phyloP scores from a whole-genome alignment of 2,329 filamentous ascomycete species.

The Xylariaceae sp. region DNA sequence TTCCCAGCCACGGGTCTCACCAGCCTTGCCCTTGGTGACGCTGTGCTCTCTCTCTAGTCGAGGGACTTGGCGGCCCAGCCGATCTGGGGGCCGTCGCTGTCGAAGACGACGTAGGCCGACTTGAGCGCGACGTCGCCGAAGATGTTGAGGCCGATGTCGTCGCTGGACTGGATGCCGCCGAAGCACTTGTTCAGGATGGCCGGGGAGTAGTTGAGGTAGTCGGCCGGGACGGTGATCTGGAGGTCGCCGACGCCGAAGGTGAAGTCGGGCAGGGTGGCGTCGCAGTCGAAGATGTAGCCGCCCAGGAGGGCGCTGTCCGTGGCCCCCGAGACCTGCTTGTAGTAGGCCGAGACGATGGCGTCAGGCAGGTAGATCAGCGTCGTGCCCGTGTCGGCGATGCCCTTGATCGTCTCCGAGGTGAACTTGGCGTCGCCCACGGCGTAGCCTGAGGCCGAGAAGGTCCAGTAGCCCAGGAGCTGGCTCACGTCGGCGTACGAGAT shows the following conservation, averaged over 20 bases:
- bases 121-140: constrained; percentile 62
- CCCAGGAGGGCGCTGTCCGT: constrained; percentile 29
- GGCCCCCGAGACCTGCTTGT: constrained; percentile 37
- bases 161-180: constrained; percentile 53
- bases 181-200: constrained; percentile 44
- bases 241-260: constrained; percentile 39
- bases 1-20: too few relatives aligned
- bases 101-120: constrained; percentile 56
- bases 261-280: constrained; percentile 38
- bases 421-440: constrained; percentile 19
- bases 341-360: constrained; percentile 42
- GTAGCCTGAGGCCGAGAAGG: constrained; percentile 21
- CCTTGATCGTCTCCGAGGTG: constrained; percentile 18
- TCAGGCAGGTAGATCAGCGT: constrained; percentile 40
- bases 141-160: constrained; percentile 40
- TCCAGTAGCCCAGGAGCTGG: constrained; percentile 27
- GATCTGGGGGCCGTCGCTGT: constrained; percentile 32
- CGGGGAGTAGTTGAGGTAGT: constrained; percentile 41
- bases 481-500: constrained; percentile 26
- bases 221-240: constrained; percentile 41
- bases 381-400: constrained; percentile 54
- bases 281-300: constrained; percentile 48
- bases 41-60: constrained; percentile 7
- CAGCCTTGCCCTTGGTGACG: not conserved
- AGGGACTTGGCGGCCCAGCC: constrained; percentile 33